phyloP scores from a whole-genome alignment of 805 yeast species.

The Schizosaccharomyces lindneri region DNA sequence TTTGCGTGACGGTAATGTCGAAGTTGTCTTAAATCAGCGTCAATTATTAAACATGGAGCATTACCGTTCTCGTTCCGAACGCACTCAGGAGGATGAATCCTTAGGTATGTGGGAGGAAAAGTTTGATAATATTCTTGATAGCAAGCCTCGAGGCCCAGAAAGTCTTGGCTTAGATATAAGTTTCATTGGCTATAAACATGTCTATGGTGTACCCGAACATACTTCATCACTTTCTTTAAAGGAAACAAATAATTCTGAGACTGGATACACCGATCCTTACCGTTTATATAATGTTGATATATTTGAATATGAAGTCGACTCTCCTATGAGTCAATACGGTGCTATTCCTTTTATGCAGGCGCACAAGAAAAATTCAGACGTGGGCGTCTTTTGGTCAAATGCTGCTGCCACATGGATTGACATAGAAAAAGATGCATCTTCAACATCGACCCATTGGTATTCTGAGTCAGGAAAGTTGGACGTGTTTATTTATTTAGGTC shows the following conservation, averaged over 20 bases:
- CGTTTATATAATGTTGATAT: slow-evolving; percentile 81
- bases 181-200: slow-evolving; percentile 33
- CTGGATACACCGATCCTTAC: slow-evolving; percentile 37
- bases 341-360: slow-evolving; percentile 73
- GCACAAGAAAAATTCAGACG: slow-evolving; percentile 27
- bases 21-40: slow-evolving; percentile 41
- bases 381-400: slow-evolving; percentile 78
- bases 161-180: slow-evolving; percentile 58
- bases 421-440: slow-evolving; percentile 17
- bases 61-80: slow-evolving; percentile 20
- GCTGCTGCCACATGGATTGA: slow-evolving; percentile 84
- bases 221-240: slow-evolving; percentile 55
- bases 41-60: slow-evolving; percentile 66
- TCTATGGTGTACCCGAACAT: slow-evolving; percentile 94
- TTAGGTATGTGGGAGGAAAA: slow-evolving; percentile 46
- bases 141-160: slow-evolving; percentile 66
- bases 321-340: slow-evolving; percentile 84
- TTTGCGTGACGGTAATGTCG: slow-evolving; percentile 20
- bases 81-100: slow-evolving; percentile 23
- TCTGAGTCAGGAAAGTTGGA: slow-evolving; percentile 77
- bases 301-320: slow-evolving; percentile 69
- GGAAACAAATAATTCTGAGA: slow-evolving; percentile 27
- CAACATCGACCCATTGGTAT: slow-evolving; percentile 60
- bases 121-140: slow-evolving; percentile 45
- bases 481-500: slow-evolving; percentile 39